Conservation (phyloP, 2,329 filamentous ascomycete genomes). For the Fusarium sacchari region DNA sequence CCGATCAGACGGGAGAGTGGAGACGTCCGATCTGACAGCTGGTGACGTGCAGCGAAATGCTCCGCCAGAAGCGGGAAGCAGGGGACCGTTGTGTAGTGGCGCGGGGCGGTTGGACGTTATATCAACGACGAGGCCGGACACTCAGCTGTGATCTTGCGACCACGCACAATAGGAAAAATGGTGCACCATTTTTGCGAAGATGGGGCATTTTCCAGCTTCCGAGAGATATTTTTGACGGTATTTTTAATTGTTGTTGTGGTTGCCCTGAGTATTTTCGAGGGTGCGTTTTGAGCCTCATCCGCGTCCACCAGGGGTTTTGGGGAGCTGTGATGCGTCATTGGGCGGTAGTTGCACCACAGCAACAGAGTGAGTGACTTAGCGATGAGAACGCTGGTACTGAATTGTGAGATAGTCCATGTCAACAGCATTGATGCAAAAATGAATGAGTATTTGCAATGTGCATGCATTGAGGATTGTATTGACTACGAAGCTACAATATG, state of each 20-base stretch:
- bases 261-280: slow-evolving; percentile 20
- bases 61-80: not conserved
- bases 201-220: not conserved
- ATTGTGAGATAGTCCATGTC: not conserved
- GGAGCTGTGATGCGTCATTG: not conserved
- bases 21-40: not conserved
- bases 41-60: not conserved
- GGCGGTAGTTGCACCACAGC: not conserved
- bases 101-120: slow-evolving; percentile 8
- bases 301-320: not conserved
- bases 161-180: not conserved
- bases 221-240: slow-evolving; percentile 1
- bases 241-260: slow-evolving; percentile 24
- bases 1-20: not conserved
- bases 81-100: slow-evolving; percentile 2
- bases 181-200: not conserved
- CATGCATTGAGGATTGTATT: not conserved
- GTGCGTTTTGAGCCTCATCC: not conserved
- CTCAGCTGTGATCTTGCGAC: slow-evolving; percentile 19
- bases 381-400: rapidly evolving
- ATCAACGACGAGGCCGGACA: not conserved
- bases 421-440: not conserved
- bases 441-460: not conserved
- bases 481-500: not conserved
- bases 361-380: rapidly evolving